Conservation (phyloP, 441 rosid genomes). For the Euphorbia celastroides region DNA sequence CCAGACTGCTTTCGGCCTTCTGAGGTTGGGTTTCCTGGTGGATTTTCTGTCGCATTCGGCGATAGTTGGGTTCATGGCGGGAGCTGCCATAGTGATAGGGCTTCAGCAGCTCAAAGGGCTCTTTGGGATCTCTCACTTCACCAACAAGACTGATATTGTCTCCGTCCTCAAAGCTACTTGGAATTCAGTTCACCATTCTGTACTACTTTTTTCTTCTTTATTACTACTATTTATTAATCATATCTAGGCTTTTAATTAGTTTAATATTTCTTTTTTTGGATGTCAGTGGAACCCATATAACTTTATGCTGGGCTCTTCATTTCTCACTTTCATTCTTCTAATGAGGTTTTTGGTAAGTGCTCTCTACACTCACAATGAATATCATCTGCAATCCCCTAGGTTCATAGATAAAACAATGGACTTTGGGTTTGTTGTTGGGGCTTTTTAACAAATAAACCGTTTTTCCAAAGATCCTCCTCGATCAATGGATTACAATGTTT, state of each 20-base stretch:
- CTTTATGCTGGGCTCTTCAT: slow-evolving; percentile 50
- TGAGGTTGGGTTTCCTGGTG: slow-evolving; percentile 86
- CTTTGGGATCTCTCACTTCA: slow-evolving; percentile 65
- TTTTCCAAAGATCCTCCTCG: no score
- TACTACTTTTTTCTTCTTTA: slow-evolving; percentile 26
- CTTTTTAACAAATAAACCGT: no score
- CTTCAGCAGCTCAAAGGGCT: slow-evolving; percentile 90
- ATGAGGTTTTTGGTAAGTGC: slow-evolving; percentile 59
- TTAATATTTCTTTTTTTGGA: not conserved
- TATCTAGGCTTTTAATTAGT: not conserved
- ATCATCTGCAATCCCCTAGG: no score
- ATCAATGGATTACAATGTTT: no score
- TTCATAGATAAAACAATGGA: no score
- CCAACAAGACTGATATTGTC: slow-evolving; percentile 67
- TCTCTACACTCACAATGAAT: not conserved
- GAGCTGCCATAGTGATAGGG: slow-evolving; percentile 87
- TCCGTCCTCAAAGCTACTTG: slow-evolving; percentile 68
- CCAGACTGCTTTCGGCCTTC: slow-evolving; percentile 71
- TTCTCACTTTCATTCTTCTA: slow-evolving; percentile 57
- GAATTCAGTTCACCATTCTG: slow-evolving; percentile 58
- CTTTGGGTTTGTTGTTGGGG: no score
- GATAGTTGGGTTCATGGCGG: slow-evolving; percentile 88
- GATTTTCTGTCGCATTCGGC: slow-evolving; percentile 83
- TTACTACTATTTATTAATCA: not conserved
- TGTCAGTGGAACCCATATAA: slow-evolving; percentile 61